Conservation (phyloP, 805 yeast species). For the Candida sakaeoensis region DNA sequence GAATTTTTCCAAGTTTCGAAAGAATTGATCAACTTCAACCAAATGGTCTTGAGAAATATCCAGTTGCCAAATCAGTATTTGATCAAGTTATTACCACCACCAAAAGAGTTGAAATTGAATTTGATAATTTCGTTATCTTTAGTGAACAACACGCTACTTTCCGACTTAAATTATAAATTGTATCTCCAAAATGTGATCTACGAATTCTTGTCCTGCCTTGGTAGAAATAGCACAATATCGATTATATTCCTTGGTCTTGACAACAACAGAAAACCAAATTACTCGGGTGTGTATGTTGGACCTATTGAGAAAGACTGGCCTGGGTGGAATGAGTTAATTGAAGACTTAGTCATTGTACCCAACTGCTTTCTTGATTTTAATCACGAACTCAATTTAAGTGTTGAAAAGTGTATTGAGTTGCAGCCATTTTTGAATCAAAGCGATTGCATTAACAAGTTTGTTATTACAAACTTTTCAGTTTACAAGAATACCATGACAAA, state of each 20-base stretch:
- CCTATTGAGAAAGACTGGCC: conserved; percentile 42
- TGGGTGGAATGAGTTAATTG: conserved; percentile 45
- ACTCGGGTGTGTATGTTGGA: conserved; percentile 45
- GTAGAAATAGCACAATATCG: conserved; percentile 43
- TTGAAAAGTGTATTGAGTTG: conserved; percentile 27
- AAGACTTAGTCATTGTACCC: conserved; percentile 27
- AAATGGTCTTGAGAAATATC: conserved; percentile 32
- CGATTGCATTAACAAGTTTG: conserved; percentile 12
- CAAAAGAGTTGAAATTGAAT: conserved; percentile 37
- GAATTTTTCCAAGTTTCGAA: conserved; percentile 31
- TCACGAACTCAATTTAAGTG: conserved; percentile 20
- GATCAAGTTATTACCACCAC: conserved; percentile 36
- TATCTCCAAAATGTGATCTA: conserved; percentile 22
- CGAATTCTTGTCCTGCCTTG: conserved; percentile 23
- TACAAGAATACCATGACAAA: conserved; percentile 8
- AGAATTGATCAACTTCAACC: conserved; percentile 36
- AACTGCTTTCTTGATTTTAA: conserved; percentile 12
- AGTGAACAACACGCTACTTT: conserved; percentile 18
- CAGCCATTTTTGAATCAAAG: conserved; percentile 21
- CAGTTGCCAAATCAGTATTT: conserved; percentile 35
- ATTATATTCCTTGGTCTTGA: conserved; percentile 46
- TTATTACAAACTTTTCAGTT: conserved; percentile 15
- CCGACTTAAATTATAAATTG: conserved; percentile 25
- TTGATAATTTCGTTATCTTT: conserved; percentile 42
- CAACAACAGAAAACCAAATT: conserved; percentile 33